A percentile compares a stretch with the other conserved stretches of the same genome.
phyloP scores from a whole-genome alignment of 176 grass and related monocot species.

The Miscanthus lutarioriparius region DNA sequence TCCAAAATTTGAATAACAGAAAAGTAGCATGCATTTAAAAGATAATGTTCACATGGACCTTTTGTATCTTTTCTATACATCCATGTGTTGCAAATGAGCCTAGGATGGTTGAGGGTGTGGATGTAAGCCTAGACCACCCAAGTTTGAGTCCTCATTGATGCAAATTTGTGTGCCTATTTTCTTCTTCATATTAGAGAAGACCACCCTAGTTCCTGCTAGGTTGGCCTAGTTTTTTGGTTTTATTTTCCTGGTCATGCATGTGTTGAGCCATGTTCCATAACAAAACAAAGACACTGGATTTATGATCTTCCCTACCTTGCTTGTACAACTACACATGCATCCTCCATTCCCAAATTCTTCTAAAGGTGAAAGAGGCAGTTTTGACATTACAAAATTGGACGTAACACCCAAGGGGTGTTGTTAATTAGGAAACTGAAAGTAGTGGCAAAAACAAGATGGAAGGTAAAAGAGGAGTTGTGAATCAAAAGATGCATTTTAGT shows the following conservation, averaged over 20 bases:
- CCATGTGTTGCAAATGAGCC: not conserved
- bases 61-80: not conserved
- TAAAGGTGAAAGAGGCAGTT: not conserved
- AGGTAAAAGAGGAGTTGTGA: not conserved
- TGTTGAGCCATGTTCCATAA: not conserved
- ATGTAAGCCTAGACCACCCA: not conserved
- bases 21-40: not conserved
- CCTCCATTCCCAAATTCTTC: not conserved
- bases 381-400: not conserved
- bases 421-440: not conserved
- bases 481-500: not conserved
- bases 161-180: not conserved
- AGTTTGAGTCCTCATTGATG: not conserved
- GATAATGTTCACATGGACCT: conserved; percentile 13
- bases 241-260: not conserved
- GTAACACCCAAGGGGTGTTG: not conserved
- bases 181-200: not conserved
- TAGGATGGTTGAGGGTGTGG: not conserved
- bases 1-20: not conserved
- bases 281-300: not conserved
- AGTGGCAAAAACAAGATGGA: not conserved
- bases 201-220: not conserved
- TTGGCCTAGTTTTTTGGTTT: not conserved
- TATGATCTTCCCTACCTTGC: not conserved
- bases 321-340: not conserved